A percentile compares a stretch with the other conserved stretches of the same genome.
These are phyloP conservation scores for Boletus mariae DNA, from an alignment of 1,284 basidiomycete species.

Conservation along the genomic window DNA sequence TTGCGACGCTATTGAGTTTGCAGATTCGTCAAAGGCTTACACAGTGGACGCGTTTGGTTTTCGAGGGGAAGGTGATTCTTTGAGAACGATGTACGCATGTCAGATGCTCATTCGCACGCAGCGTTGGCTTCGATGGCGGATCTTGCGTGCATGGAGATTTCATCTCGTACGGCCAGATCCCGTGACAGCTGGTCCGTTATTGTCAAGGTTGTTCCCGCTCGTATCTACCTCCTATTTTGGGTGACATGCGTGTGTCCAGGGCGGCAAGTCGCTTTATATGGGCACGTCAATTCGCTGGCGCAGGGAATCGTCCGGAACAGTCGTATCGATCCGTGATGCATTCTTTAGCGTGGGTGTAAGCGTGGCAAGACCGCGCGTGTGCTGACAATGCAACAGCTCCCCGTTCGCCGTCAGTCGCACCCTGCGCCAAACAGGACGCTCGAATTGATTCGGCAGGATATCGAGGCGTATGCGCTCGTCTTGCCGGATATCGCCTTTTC, in stretches of 20 bases:
- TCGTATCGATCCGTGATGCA: slow-evolving; percentile 76
- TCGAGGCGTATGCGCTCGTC: slow-evolving; percentile 71
- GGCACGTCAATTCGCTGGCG: slow-evolving; percentile 73
- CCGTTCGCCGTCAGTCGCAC: slow-evolving; percentile 72
- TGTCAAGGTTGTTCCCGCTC: slow-evolving; percentile 54
- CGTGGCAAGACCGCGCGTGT: slow-evolving; percentile 2
- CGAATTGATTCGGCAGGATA: slow-evolving; percentile 62
- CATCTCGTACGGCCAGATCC: slow-evolving; percentile 59
- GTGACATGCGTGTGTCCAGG: slow-evolving; percentile 38
- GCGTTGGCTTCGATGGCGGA: slow-evolving; percentile 83
- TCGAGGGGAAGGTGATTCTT: slow-evolving; percentile 75
- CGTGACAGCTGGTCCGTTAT: slow-evolving; percentile 69
- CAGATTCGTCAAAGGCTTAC: slow-evolving; percentile 75
- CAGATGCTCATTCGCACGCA: slow-evolving; percentile 29
- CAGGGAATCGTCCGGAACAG: slow-evolving; percentile 70
- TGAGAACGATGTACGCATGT: neutral
- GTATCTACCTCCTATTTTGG: neutral
- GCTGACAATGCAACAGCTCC: slow-evolving; percentile 49
- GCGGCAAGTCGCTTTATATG: slow-evolving; percentile 59
- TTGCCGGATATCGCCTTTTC: slow-evolving; percentile 69
- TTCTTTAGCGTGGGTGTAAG: slow-evolving; percentile 71
- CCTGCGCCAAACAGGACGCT: slow-evolving; percentile 53
- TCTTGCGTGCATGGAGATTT: slow-evolving; percentile 72
- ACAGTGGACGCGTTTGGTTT: slow-evolving; percentile 71
- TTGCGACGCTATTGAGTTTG: neutral